A percentile compares a stretch with the other conserved stretches of the same genome.
phyloP scores from a whole-genome alignment of 129 eudicot species.

The Pseudognaphalium luteoalbum region DNA sequence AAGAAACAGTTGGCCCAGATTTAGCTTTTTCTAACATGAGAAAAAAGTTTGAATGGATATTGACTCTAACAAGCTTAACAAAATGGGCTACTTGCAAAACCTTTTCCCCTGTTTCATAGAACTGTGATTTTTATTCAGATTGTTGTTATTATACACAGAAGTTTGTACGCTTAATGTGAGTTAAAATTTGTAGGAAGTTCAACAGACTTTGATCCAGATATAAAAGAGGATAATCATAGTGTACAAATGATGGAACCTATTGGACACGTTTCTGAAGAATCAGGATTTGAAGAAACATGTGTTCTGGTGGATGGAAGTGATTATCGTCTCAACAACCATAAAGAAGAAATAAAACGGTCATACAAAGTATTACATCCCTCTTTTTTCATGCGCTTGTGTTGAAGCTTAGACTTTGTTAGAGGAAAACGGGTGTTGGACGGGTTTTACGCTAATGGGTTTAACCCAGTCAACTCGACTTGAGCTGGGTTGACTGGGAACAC shows the following conservation, averaged over 20 bases:
- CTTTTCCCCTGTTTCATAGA: not conserved
- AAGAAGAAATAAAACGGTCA: conserved; percentile 44
- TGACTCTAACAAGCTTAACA: not conserved
- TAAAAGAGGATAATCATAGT: conserved; percentile 23
- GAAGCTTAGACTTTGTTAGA: conserved; percentile 3
- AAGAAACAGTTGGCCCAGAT: not conserved
- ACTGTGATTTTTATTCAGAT: not conserved
- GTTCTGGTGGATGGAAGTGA: conserved; percentile 56
- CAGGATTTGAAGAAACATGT: conserved; percentile 60
- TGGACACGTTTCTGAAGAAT: conserved; percentile 20
- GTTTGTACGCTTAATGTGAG: not conserved
- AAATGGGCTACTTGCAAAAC: not conserved
- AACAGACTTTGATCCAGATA: conserved; percentile 35
- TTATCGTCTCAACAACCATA: conserved; percentile 31
- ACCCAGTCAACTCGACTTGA: not conserved
- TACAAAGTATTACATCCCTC: conserved; percentile 54
- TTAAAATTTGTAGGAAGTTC: conserved; percentile 29
- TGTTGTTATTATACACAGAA: not conserved
- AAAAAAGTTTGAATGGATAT: not conserved
- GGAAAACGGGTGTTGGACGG: not conserved
- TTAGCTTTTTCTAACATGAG: not conserved
- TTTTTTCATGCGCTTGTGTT: not conserved
- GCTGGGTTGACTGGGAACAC: not conserved
- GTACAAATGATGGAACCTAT: conserved; percentile 24
- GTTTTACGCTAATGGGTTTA: not conserved